Evolutionary conservation across 163 green algal species (phyloP), one percentile per base, ranked within the genome.

Genomic region (Scenedesmus sp.): DNA sequence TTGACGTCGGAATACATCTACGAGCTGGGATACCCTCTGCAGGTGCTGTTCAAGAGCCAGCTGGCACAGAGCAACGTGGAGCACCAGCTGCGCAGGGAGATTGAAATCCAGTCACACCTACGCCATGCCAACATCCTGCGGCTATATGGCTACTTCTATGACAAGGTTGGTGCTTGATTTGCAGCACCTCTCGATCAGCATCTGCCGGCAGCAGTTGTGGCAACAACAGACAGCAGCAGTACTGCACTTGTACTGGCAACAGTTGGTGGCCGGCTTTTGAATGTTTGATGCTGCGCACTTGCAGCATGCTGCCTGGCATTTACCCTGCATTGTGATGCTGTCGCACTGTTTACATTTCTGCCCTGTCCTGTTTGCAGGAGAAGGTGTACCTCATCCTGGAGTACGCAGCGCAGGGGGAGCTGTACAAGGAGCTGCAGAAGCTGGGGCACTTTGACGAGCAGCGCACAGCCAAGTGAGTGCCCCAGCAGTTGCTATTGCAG

Each of bases 51-150:
- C 96, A 99, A 99, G 95, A 96, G 94, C 52, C 98, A 99, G 95
- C 96, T 99, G 79, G 95, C 98, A 92, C 94, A 98, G 88, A 98
- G 96, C 54, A 98, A 99, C 86, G 98, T 99, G 70, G 98, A 99
- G 96, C 98, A 99, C 95, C 98, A 99, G 95, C 96, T 99, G 79
- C 94, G 98, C 23, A 94, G 98, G 9, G 98, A 99, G 93, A 99
- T 99, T 77, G 98, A 99, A 95, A 99, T 99, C 88, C 98, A 99
- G 96, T 97, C 95, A 0, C 98, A 99, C 95, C 94, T 99, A 84
- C 94, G 98, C 8, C 98, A 99, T 93, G 97, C 97, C 64, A 99
- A 99, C 95, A 99, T 99, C 90, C 95, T 99, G 89, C 95, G 98
- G 13, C 94, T 99, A 59, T 99, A 99, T 86, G 98, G 98, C 73